phyloP scores from a whole-genome alignment of 257 asterid species.

The Vinca minor region DNA sequence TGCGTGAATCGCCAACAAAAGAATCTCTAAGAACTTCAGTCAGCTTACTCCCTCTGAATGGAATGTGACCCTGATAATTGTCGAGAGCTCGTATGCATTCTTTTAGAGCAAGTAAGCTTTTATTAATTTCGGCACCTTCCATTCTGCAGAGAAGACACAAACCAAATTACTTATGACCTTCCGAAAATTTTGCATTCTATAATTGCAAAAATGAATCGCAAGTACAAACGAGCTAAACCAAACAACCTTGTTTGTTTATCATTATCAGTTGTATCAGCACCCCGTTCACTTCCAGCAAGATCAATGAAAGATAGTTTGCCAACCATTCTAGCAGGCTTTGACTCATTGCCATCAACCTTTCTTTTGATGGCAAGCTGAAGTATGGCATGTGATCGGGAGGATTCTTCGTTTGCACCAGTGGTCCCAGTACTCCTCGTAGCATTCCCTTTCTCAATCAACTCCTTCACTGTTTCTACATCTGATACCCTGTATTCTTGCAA shows the following conservation, averaged over 20 bases:
- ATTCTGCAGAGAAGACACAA: constrained; percentile 16
- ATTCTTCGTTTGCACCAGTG: constrained; percentile 37
- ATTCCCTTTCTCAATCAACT: constrained; percentile 31
- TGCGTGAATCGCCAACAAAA: constrained; percentile 33
- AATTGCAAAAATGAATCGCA: background rate
- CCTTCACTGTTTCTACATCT: constrained; percentile 29
- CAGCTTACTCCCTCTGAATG: constrained; percentile 33
- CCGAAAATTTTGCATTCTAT: background rate
- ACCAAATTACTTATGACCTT: background rate
- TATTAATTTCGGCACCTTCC: constrained; percentile 32
- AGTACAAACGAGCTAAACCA: background rate
- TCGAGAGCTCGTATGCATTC: constrained; percentile 33
- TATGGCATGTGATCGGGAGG: constrained; percentile 39
- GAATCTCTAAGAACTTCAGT: constrained; percentile 36
- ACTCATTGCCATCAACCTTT: constrained; percentile 23
- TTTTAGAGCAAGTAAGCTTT: constrained; percentile 27
- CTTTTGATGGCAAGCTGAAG: constrained; percentile 34
- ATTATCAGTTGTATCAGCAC: constrained; percentile 37
- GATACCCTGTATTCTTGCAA: constrained; percentile 31
- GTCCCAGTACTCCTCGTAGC: constrained; percentile 35
- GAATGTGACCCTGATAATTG: constrained; percentile 30
- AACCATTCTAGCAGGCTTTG: constrained; percentile 28
- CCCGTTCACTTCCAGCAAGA: constrained; percentile 43
- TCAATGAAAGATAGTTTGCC: constrained; percentile 39
- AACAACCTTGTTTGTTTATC: constrained; percentile 32